A percentile compares a stretch with the other conserved stretches of the same genome.
phyloP scores from a whole-genome alignment of 768 basidiomycete genomes.

The Collybia sordida region DNA sequence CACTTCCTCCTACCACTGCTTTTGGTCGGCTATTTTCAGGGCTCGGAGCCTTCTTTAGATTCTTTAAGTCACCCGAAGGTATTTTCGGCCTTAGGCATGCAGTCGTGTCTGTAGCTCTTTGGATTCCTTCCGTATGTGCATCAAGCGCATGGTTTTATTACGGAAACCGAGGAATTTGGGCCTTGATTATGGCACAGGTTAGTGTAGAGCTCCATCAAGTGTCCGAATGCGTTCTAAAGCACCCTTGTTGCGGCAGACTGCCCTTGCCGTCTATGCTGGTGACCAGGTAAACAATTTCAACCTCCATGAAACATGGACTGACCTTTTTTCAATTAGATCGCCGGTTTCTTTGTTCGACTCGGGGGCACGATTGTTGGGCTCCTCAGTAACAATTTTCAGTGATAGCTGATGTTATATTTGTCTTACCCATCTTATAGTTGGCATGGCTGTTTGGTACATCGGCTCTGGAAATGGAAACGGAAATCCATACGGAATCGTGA shows the following conservation, averaged over 20 bases:
- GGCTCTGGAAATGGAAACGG: slow-evolving; percentile 35
- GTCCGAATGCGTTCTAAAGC: not conserved
- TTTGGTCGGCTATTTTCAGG: slow-evolving; percentile 31
- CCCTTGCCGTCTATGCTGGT: slow-evolving; percentile 41
- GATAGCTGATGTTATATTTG: too few relatives aligned
- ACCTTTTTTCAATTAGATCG: slow-evolving; percentile 25
- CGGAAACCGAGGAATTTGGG: slow-evolving; percentile 42
- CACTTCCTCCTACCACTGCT: slow-evolving; percentile 35
- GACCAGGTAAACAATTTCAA: slow-evolving; percentile 30
- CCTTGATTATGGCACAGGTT: slow-evolving; percentile 45
- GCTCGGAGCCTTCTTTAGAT: slow-evolving; percentile 32
- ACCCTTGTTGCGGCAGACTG: slow-evolving; percentile 20
- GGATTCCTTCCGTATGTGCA: slow-evolving; percentile 38
- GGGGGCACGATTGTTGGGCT: slow-evolving; percentile 33
- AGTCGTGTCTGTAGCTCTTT: slow-evolving; percentile 39
- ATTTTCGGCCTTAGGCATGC: slow-evolving; percentile 39
- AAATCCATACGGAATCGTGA: slow-evolving; percentile 40
- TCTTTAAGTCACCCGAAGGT: slow-evolving; percentile 40
- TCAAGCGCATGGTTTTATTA: slow-evolving; percentile 43
- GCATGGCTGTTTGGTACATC: slow-evolving; percentile 45
- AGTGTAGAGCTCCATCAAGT: slow-evolving; percentile 1
- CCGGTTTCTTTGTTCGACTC: slow-evolving; percentile 32
- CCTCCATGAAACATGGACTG: not conserved
- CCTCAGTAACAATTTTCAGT: slow-evolving; percentile 22
- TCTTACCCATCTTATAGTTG: slow-evolving; percentile 19